These are phyloP conservation scores for Zizania latifolia DNA, from an alignment of 176 grass and related monocot species.

Conservation along the genomic window DNA sequence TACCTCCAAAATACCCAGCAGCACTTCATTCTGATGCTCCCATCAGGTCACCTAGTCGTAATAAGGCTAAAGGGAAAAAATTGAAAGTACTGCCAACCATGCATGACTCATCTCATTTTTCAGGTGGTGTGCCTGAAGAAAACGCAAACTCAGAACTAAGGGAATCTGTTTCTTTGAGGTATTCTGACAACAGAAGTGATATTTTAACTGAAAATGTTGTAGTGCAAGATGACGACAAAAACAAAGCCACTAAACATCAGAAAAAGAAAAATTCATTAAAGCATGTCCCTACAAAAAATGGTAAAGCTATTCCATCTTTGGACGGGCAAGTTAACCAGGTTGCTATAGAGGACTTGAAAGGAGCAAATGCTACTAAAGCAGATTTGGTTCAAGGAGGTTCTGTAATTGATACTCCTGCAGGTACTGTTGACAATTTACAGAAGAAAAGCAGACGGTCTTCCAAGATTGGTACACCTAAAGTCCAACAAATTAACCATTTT, in stretches of 20 bases:
- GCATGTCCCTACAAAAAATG: constrained; percentile 7
- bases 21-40: constrained; percentile 26
- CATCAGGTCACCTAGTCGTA: constrained; percentile 19
- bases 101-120: constrained; percentile 27
- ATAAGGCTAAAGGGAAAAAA: constrained; percentile 26
- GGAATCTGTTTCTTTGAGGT: constrained; percentile 20
- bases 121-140: constrained; percentile 17
- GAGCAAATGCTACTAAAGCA: background rate
- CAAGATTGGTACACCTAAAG: background rate
- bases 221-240: constrained; percentile 26
- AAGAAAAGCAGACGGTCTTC: constrained; percentile 25
- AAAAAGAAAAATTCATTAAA: constrained; percentile 40
- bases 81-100: background rate
- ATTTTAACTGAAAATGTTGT: constrained; percentile 21
- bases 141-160: constrained; percentile 19
- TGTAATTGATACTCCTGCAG: background rate
- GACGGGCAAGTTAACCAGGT: constrained; percentile 23
- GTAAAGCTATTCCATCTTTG: constrained; percentile 1
- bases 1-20: constrained; percentile 24
- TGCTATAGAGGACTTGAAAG: constrained; percentile 24
- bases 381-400: constrained; percentile 26
- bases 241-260: constrained; percentile 21
- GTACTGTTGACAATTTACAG: constrained; percentile 27
- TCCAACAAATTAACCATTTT: constrained; percentile 19
- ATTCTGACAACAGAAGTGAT: constrained; percentile 17